These are phyloP conservation scores for Aphanomyces euteiches DNA, from an alignment of 352 stramenopile genomes.

Conservation along the genomic window DNA sequence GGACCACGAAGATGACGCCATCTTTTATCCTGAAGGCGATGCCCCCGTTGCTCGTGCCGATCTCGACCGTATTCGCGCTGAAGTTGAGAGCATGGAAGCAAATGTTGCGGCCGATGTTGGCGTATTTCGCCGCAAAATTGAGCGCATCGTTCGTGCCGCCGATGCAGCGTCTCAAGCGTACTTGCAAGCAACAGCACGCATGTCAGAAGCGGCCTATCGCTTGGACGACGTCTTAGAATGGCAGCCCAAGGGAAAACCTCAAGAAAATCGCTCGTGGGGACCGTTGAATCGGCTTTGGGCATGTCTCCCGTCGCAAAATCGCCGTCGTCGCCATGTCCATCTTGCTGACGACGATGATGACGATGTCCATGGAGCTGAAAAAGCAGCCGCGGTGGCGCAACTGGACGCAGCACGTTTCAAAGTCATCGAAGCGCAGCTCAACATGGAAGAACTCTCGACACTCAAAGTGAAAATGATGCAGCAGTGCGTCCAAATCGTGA, in stretches of 20 bases:
- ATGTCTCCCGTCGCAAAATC: too few relatives aligned
- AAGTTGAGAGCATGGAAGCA: conserved; percentile 57
- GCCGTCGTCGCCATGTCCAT: too few relatives aligned
- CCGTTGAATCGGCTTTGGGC: too few relatives aligned
- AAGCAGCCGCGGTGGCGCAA: not conserved
- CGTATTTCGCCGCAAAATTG: conserved; percentile 72
- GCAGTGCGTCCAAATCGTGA: conserved; percentile 72
- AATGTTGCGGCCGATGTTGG: conserved; percentile 67
- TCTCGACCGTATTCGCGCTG: conserved; percentile 54
- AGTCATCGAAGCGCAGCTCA: conserved; percentile 29
- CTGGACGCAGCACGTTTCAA: not conserved
- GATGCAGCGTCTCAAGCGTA: conserved; percentile 50
- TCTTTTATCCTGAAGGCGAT: conserved; percentile 69
- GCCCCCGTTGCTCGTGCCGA: conserved; percentile 40
- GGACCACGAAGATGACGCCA: conserved; percentile 43
- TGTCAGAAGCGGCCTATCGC: conserved; percentile 59
- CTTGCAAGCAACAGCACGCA: conserved; percentile 51
- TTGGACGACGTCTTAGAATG: conserved; percentile 57
- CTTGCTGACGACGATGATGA: too few relatives aligned
- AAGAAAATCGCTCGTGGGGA: too few relatives aligned
- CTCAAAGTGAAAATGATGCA: conserved; percentile 74
- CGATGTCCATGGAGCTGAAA: too few relatives aligned
- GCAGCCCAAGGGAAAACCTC: too few relatives aligned
- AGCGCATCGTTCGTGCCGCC: conserved; percentile 55
- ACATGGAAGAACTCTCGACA: conserved; percentile 62